phyloP scores from a whole-genome alignment of 2,329 filamentous ascomycete species.

The Xylariaceae sp. region DNA sequence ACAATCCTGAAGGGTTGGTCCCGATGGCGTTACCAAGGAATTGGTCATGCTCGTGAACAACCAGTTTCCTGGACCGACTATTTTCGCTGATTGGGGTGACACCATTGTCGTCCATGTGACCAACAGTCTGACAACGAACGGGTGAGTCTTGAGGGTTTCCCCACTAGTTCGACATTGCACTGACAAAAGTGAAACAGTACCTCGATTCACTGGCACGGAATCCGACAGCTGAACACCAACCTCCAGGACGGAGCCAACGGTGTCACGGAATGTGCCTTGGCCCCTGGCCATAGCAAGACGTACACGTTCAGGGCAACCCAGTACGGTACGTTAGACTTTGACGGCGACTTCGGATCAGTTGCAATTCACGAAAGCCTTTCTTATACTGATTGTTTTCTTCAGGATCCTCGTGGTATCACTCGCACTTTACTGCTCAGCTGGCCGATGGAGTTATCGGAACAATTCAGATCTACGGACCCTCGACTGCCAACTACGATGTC shows the following conservation, averaged over 20 bases:
- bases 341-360: too few relatives aligned
- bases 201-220: conserved; percentile 44
- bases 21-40: conserved; percentile 12
- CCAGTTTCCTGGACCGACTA: conserved; percentile 59
- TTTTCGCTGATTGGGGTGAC: conserved; percentile 60
- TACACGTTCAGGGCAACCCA: conserved; percentile 34
- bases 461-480: conserved; percentile 46
- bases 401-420: conserved; percentile 7
- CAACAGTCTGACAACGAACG: conserved; percentile 55
- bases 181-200: conserved; percentile 37
- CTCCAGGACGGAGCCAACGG: conserved; percentile 41
- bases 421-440: conserved; percentile 41
- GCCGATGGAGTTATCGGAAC: conserved; percentile 47
- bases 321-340: too few relatives aligned
- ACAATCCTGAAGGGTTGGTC: conserved; percentile 1
- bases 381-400: too few relatives aligned
- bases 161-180: conserved; percentile 40
- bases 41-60: conserved; percentile 56
- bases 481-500: conserved; percentile 45
- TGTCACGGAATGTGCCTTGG: conserved; percentile 39
- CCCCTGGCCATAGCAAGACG: conserved; percentile 28
- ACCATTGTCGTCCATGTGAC: conserved; percentile 59
- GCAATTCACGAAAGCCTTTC: too few relatives aligned
- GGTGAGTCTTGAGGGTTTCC: conserved; percentile 37
- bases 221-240: conserved; percentile 39